Base-by-base conservation (phyloP, 495 filamentous ascomycete genomes). In the Penicillium mononematosum region DNA sequence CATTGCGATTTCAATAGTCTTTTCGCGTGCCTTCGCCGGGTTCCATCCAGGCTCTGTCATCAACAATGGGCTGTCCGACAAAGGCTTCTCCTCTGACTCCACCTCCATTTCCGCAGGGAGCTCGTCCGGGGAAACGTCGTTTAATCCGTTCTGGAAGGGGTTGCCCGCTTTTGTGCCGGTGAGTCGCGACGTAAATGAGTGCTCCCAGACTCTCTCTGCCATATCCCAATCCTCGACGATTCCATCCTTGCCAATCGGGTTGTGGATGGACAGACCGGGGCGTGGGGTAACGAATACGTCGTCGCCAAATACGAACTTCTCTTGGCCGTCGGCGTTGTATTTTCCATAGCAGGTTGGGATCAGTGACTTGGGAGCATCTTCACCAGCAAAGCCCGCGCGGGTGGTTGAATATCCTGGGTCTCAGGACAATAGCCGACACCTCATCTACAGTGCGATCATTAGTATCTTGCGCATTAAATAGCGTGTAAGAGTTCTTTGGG, bases 31-130 rank as follows among this genome's bases (percentile, higher is more conserved):
- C 73, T 96, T 98, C 16, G 82, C 70, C 20, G 87, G 77, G 69
- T 96, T 98, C 93, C 92, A 97, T 27, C 89, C 88, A 20, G 90
- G 88, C 75, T 98, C 94, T 5, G 89, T 96, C 87, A 98, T 91
- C 41, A 98, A 80, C 60, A 98, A 76, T 12, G 94, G 95, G 70
- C 87, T 92, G 62, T 98, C 95, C 24, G 84, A 81, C 49, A 98
- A 78, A 36, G 90, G 83, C 66, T 89, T 91, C 69, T 96, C 91
- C 42, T 84, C 69, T 46, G 80, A 77, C 52, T 92, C 90, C 41
- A 81, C 70, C 45, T 88, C 87, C 83, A 89, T 87, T 57, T 86
- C 82, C 27, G 83, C 75, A 27, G 88, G 83, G 50, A 85, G 80
- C 58, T 81, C 77, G 20, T 84, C 84, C 16, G 78, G 74, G 45